Base-by-base conservation (phyloP, 768 basidiomycete genomes). In the Leccinum subgranulosum region DNA sequence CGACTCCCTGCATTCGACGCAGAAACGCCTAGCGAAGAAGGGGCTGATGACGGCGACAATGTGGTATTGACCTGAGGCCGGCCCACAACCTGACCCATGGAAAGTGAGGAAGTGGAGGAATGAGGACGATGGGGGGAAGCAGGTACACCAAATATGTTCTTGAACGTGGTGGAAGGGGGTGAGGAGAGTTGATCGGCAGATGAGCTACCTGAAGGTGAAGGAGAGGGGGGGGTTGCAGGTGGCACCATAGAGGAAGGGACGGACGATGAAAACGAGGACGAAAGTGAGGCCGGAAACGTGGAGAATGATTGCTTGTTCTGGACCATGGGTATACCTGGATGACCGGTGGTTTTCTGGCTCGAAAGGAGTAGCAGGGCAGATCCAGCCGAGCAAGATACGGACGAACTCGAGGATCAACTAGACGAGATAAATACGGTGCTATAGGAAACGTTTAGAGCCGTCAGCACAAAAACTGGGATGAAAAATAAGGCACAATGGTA, bases 201-300 rank as follows among this genome's bases (percentile, higher is more conserved):
- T 65, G 63, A 66, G 69, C 75, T 74, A 73, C 78, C 76, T 64
- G 77, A 76, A 68, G 66, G 71, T 64, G 77, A 76, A 68, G 66
- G 71, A 56, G 76, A 71, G 59, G 70, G 68, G 51, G 69, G 63
- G 49, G 67, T 69, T 64, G 71, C 70, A 62, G 69, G 75, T 61
- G 73, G 69, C 68, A 73, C 68, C 73, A 75, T 76, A 64, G 75
- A 73, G 55, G 76, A 70, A 59, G 69, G 73, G 63, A 72, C 69
- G 58, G 78, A 74, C 65, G 79, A 75, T 61, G 76, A 68, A 67
- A 80, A 76, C 61, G 80, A 78, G 69, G 78, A 76, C 31, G 75
- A 72, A 58, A 73, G 71, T 47, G 77, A 77, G 68, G 73, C 72
- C 53, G 69, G 66, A 57, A 79, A 77, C 63, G 70, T 69, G 64